Percentiles rank a stretch among this genome's conserved stretches.
Conservation (phyloP, 441 rosid genomes). For the Populus tomentosa region DNA sequence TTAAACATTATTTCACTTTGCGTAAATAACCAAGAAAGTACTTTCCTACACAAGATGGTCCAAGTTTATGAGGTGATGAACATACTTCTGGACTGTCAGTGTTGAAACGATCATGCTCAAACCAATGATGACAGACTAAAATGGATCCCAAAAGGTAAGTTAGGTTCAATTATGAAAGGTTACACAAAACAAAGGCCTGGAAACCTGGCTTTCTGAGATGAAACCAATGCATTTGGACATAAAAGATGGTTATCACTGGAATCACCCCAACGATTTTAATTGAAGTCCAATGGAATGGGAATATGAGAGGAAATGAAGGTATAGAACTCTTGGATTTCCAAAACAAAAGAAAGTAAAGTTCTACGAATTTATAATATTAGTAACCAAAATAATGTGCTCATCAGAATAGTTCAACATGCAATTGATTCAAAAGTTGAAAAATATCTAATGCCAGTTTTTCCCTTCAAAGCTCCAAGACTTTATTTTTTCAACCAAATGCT, state of each 20-base stretch:
- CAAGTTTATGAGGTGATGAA: background rate
- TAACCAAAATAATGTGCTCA: background rate
- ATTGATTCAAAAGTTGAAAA: background rate
- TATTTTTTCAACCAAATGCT: background rate
- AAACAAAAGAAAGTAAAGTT: background rate
- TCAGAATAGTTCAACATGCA: background rate
- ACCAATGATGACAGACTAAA: background rate
- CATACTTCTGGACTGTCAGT: background rate
- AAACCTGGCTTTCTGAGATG: background rate
- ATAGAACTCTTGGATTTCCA: background rate
- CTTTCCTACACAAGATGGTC: too few species aligned
- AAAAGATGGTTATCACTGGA: background rate
- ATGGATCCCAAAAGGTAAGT: background rate
- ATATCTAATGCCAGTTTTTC: background rate
- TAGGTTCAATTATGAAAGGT: background rate
- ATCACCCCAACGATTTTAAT: background rate
- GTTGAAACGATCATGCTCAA: background rate
- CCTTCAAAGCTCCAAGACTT: background rate
- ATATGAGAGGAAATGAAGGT: too few species aligned
- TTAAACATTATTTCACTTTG: too few species aligned
- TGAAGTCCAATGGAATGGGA: too few species aligned
- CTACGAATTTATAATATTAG: background rate
- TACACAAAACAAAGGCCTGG: background rate
- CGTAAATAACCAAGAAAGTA: too few species aligned
- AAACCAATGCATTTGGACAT: background rate